Evolutionary conservation across 208 protist genomes (phyloP).

Genomic region (Leishmania mexicana): DNA sequence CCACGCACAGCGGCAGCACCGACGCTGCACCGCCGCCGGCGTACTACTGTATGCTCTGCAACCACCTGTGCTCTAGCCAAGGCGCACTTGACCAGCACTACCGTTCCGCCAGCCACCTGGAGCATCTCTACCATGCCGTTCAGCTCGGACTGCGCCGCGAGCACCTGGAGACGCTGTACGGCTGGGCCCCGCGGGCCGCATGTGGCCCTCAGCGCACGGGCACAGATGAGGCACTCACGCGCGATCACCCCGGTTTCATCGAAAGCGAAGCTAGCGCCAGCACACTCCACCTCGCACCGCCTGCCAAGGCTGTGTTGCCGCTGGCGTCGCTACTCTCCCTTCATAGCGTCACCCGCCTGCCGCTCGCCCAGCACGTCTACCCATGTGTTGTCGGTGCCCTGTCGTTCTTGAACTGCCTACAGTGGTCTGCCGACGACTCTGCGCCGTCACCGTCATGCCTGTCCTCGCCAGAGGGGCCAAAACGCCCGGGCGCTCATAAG

Average conservation of each 20-base stretch:
- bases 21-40: neutral
- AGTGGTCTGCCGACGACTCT: constrained; percentile 33
- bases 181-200: neutral
- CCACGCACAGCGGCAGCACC: neutral
- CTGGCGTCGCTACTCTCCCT: constrained; percentile 21
- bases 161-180: constrained; percentile 19
- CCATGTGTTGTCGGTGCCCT: constrained; percentile 36
- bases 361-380: constrained; percentile 33
- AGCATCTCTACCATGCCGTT: constrained; percentile 52
- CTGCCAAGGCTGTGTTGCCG: constrained; percentile 4
- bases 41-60: constrained; percentile 65
- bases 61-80: constrained; percentile 27
- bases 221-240: neutral
- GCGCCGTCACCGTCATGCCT: neutral
- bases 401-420: constrained; percentile 78
- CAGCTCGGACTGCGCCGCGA: constrained; percentile 25
- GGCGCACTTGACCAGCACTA: constrained; percentile 40
- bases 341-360: constrained; percentile 7
- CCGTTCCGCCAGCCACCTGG: constrained; percentile 44
- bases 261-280: neutral
- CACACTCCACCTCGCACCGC: neutral
- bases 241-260: neutral
- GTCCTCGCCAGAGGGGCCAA: neutral
- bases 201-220: neutral
- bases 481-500: neutral